Evolutionary conservation across 2,329 filamentous ascomycete species (phyloP), one percentile per base, ranked within the genome.

Genomic region (Plenodomus biglobosus): DNA sequence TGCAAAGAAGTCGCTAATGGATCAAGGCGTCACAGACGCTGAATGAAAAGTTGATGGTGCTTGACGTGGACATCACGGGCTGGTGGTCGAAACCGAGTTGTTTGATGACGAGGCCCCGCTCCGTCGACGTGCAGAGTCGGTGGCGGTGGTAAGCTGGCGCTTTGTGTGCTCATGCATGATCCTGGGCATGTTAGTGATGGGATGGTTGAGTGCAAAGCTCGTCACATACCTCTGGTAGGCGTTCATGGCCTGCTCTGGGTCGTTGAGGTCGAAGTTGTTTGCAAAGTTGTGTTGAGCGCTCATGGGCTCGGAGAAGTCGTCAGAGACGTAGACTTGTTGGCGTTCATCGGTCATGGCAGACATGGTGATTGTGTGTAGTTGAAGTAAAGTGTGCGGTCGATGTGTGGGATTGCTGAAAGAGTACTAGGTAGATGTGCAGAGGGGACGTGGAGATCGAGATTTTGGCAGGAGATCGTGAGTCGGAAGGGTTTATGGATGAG

Each of bases 111-210:
- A 56, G 35, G 44, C 24, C 35, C 50, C 59, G 20, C 54, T 61
- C 48, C 75, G 70, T 62, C 76, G 66, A 24, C 74, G 70, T 3
- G 74, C 75, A 8, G 75, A 78, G 50, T 69, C 69, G 39, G 75
- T 74, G 1, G 76, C 76, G 38, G 69, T 73, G 42, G 69, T 73
- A 38, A 78, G 74, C 58, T 79, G 76, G 42, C 71, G 71, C 63
- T 75, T 76, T 54, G 76, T 79, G 66, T 79, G 76, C 53, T 77
- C 71, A 51, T 78, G 76, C 75, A 79, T 78, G 42, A 78, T 68
- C 41, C 76, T 78, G 40, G 2, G 3, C 11, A 0, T 21, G 40
- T 67, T 58, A 65, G 53, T 30, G 2, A 11, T 5, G n/a, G n/a
- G n/a, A n/a, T n/a, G n/a, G n/a, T n/a, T n/a, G n/a, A n/a, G n/a